Evolutionary conservation across 2,329 filamentous ascomycete genomes (phyloP).

Genomic region (Ilyonectria sp.): DNA sequence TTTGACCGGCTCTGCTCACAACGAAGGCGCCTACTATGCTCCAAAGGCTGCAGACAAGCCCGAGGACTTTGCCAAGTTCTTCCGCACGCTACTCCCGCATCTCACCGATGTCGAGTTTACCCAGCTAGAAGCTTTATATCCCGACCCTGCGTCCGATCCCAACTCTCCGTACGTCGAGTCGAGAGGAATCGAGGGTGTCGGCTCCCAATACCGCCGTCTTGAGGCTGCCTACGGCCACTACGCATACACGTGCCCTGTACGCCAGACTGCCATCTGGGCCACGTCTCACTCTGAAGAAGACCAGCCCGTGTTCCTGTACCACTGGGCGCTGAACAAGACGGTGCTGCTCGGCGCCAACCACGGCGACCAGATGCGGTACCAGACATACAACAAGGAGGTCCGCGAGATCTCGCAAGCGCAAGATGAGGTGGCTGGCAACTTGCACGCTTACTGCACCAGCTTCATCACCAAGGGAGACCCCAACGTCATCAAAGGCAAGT

Average conservation of each 20-base stretch:
- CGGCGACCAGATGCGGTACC: conserved; percentile 45
- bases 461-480: conserved; percentile 43
- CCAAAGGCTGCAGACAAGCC: conserved; percentile 36
- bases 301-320: conserved; percentile 48
- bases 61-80: conserved; percentile 47
- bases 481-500: conserved; percentile 40
- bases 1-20: conserved; percentile 48
- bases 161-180: conserved; percentile 38
- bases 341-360: conserved; percentile 43
- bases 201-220: conserved; percentile 39
- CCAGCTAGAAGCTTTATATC: conserved; percentile 38
- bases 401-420: conserved; percentile 53
- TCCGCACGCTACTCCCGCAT: conserved; percentile 46
- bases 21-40: conserved; percentile 52
- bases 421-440: conserved; percentile 38
- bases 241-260: conserved; percentile 42
- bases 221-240: conserved; percentile 45
- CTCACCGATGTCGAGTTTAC: conserved; percentile 34
- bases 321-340: conserved; percentile 50
- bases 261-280: conserved; percentile 43
- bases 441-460: conserved; percentile 43
- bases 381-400: conserved; percentile 58
- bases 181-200: conserved; percentile 30
- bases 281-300: conserved; percentile 34
- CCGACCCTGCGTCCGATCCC: conserved; percentile 37